Evolutionary conservation across 202 grass and related monocot genomes (phyloP), one percentile per base, ranked within the genome.

Genomic region (Eragrostis tef): DNA sequence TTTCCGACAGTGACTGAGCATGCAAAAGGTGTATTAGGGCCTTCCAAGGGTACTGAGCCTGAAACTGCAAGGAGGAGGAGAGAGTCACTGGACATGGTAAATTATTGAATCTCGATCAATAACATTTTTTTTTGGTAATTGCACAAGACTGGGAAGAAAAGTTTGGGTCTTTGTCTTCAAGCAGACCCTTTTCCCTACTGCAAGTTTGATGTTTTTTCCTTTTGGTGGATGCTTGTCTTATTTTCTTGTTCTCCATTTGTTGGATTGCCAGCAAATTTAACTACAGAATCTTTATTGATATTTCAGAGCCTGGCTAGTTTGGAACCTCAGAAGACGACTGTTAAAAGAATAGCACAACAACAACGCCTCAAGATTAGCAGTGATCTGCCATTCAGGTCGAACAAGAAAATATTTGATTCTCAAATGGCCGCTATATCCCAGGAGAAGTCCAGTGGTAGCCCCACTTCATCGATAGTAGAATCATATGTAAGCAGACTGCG

Each of bases 31-130:
- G 77, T 84, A 62, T 75, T 69, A 78, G 90, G 91, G 58, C 62
- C 83, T 86, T 74, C 62, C 57, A 92, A 87, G 72, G 79, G 42
- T 87, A 43, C 76, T 75, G 92, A 94, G 69, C 84, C 89, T 73
- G 88, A 94, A 80, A 98, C 88, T 47, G 79, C 86, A 48, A 83
- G 94, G 26, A 92, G 94, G 88, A 92, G 95, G 81, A 89, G 92
- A 85, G 90, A 98, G 48, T 98, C 90, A 60, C 85, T 94, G 84
- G 90, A 93, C 84, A 84, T 64, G 86, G 92, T 98, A 94, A 92
- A 66, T 83, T 82, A 64, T 48, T 70, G 43, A 82, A 41, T 45
- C 71, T 50, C 39, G 21, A 71, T 47, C 47, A 52, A 54, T 74
- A 66, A 36, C 11, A 60, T 31, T 2, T 50, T 71, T 64, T 81